Evolutionary conservation across 331 rosid genomes (phyloP).

Genomic region (Pyrus hybrid): DNA sequence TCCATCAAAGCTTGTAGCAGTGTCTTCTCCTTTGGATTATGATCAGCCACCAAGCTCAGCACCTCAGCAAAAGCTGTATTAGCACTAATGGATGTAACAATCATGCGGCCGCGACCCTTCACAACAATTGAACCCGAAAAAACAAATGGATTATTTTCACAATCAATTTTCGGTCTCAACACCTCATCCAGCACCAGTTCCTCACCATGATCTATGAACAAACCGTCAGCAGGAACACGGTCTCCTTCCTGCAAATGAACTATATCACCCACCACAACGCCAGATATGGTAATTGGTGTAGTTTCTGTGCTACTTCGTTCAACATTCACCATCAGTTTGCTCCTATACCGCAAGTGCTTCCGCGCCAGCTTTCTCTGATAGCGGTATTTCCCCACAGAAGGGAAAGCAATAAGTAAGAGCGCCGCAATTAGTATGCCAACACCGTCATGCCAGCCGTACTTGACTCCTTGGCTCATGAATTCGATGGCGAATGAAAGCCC

Average conservation of each 20-base stretch:
- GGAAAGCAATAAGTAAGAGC: slow-evolving; percentile 20
- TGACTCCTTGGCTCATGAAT: slow-evolving; percentile 32
- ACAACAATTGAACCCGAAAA: slow-evolving; percentile 39
- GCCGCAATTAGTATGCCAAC: slow-evolving; percentile 30
- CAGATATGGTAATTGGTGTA: background rate
- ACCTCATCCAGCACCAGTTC: slow-evolving; percentile 24
- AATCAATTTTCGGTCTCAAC: slow-evolving; percentile 9
- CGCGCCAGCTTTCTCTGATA: slow-evolving; percentile 19
- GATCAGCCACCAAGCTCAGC: background rate
- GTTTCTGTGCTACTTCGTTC: slow-evolving; percentile 1
- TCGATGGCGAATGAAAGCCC: slow-evolving; percentile 30
- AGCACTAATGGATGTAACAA: slow-evolving; percentile 32
- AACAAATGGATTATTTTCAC: slow-evolving; percentile 37
- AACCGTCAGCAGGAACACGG: slow-evolving; percentile 55
- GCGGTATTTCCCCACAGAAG: slow-evolving; percentile 21
- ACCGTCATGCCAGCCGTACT: slow-evolving; percentile 60
- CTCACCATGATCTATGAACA: slow-evolving; percentile 17
- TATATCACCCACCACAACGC: slow-evolving; percentile 35
- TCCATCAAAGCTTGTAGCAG: slow-evolving; percentile 38
- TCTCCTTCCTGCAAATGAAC: slow-evolving; percentile 29
- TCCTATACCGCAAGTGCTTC: slow-evolving; percentile 14
- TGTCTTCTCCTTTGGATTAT: slow-evolving; percentile 5
- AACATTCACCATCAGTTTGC: slow-evolving; percentile 12
- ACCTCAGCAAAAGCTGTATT: slow-evolving; percentile 6
- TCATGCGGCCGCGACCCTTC: slow-evolving; percentile 43